Evolutionary conservation across 2,329 filamentous ascomycete species (phyloP).

Genomic region (Lomentospora prolificans): DNA sequence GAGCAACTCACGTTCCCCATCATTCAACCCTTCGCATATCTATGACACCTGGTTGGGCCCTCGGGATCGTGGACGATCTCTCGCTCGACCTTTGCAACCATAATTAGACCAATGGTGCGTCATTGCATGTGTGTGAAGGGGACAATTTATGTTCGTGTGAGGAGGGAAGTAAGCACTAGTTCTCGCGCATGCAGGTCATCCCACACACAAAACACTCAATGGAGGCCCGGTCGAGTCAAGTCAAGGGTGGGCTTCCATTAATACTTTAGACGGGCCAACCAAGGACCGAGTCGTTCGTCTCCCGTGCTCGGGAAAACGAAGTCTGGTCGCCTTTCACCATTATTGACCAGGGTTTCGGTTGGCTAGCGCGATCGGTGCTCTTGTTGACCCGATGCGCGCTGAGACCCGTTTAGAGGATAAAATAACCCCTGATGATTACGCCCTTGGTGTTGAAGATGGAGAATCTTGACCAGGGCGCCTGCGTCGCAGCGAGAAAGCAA

Average conservation of each 20-base stretch:
- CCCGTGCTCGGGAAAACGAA: not conserved
- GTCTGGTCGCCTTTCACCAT: not conserved
- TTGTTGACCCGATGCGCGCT: too few species aligned
- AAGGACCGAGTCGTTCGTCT: not conserved
- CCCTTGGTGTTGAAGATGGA: too few species aligned
- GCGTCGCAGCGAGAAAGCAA: too few species aligned
- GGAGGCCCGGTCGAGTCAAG: not conserved
- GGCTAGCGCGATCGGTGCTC: not conserved
- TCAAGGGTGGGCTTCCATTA: not conserved
- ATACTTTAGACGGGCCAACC: not conserved
- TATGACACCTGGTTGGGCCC: not conserved
- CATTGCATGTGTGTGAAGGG: not conserved
- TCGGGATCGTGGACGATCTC: not conserved
- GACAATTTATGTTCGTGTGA: not conserved
- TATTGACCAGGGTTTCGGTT: not conserved
- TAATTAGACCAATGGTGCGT: too few species aligned
- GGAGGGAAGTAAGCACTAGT: slow-evolving; percentile 2
- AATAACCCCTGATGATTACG: too few species aligned
- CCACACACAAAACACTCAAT: not conserved
- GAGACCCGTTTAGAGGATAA: too few species aligned
- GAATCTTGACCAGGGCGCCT: too few species aligned
- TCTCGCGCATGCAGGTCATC: not conserved
- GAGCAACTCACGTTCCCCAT: not conserved
- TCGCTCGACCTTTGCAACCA: too few species aligned
- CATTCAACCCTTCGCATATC: not conserved